Evolutionary conservation across 2,329 filamentous ascomycete species (phyloP).

Genomic region (Byssochlamys sp.): DNA sequence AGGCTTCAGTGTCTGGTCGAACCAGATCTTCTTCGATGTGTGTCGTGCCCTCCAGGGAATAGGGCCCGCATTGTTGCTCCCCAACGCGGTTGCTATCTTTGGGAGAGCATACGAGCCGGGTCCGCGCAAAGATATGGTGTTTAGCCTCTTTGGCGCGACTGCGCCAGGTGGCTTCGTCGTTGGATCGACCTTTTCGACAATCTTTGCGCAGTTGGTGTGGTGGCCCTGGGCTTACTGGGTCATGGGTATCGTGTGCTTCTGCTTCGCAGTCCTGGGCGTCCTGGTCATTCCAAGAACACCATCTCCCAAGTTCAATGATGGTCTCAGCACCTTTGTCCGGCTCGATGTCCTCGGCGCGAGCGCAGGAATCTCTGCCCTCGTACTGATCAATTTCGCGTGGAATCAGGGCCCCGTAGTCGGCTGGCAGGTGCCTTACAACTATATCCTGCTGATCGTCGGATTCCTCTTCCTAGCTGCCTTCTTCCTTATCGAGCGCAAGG

Average conservation of each 20-base stretch:
- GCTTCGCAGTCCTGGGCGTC: slow-evolving; percentile 4
- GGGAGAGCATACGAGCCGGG: slow-evolving; percentile 50
- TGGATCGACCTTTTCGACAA: slow-evolving; percentile 31
- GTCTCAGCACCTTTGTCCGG: slow-evolving; percentile 15
- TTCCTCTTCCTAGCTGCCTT: slow-evolving; percentile 47
- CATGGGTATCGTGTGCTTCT: slow-evolving; percentile 29
- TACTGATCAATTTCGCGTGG: slow-evolving; percentile 59
- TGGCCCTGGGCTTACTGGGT: slow-evolving; percentile 47
- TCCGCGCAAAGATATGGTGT: slow-evolving; percentile 50
- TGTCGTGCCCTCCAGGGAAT: slow-evolving; percentile 46
- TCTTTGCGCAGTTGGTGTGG: slow-evolving; percentile 38
- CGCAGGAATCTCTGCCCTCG: slow-evolving; percentile 45
- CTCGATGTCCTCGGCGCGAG: slow-evolving; percentile 34
- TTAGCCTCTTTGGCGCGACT: slow-evolving; percentile 43
- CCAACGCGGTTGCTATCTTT: slow-evolving; percentile 55
- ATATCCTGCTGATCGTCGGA: slow-evolving; percentile 49
- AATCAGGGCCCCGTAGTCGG: slow-evolving; percentile 53
- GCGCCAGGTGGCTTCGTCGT: slow-evolving; percentile 39
- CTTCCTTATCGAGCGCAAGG: slow-evolving; percentile 42
- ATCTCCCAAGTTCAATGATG: slow-evolving; percentile 6
- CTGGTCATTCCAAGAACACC: slow-evolving; percentile 4
- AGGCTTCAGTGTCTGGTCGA: slow-evolving; percentile 26
- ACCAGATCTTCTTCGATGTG: slow-evolving; percentile 43
- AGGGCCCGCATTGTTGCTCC: slow-evolving; percentile 53
- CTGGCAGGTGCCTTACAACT: slow-evolving; percentile 49